phyloP scores from a whole-genome alignment of 2,329 filamentous ascomycete genomes.

The Microsporum audouinii region DNA sequence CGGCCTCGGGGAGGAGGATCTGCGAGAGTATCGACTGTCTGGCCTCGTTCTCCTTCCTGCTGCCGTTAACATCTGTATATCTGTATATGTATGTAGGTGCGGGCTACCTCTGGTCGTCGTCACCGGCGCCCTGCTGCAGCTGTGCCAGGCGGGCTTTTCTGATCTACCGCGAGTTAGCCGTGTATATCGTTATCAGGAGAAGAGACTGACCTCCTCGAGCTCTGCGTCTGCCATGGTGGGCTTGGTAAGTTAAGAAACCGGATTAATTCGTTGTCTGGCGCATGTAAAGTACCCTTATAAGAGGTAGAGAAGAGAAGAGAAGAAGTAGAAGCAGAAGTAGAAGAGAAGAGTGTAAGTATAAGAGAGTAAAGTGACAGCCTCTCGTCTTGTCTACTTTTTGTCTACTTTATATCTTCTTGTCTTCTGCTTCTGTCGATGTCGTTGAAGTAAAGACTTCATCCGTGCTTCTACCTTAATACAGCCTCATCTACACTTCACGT shows the following conservation, averaged over 20 bases:
- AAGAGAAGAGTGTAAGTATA: no score
- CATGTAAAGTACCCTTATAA: no score
- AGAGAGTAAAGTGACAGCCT: no score
- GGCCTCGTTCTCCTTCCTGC: constrained; percentile 31
- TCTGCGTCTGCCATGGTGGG: constrained; percentile 53
- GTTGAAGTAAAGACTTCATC: no score
- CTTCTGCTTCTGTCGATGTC: no score
- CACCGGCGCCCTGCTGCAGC: constrained; percentile 52
- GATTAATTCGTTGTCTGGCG: no score
- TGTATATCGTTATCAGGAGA: constrained; percentile 7
- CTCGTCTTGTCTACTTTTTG: no score
- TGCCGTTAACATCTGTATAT: constrained; percentile 4
- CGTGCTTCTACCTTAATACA: no score
- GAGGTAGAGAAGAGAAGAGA: no score
- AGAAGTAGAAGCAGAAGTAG: no score
- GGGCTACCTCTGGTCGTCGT: constrained; percentile 53
- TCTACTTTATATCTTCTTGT: not conserved
- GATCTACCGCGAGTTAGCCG: constrained; percentile 46
- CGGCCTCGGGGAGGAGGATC: constrained; percentile 88
- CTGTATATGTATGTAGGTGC: not conserved
- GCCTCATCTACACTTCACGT: not conserved
- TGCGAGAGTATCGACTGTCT: constrained; percentile 58
- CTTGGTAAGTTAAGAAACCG: no score
- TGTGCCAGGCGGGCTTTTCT: constrained; percentile 85
- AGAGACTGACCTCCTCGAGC: constrained; percentile 46